Base-by-base conservation (phyloP, 805 yeast genomes). In the Candida anglica region DNA sequence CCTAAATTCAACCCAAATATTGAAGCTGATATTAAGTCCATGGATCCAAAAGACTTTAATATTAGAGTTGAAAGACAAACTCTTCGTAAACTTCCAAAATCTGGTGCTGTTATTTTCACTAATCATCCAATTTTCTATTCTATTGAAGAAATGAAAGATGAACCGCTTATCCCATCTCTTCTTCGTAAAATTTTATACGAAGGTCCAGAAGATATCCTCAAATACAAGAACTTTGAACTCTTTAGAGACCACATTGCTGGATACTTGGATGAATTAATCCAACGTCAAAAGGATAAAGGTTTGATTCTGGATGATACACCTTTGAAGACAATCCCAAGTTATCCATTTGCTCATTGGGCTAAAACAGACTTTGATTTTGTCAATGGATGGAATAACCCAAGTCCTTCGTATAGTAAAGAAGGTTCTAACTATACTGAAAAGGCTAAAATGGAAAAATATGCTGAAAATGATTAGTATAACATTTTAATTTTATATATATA, bases 61-160 rank as follows among this genome's bases (percentile, higher is more conserved):
- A 81, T 81, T 9, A 67, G 89, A 45, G 84, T 81, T 6, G 87
- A 82, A 54, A 70, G 87, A 45, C 89, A 81, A 53, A 78, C 88
- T 1, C 60, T 81, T 37, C 66, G 87, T 50, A 67, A 81, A 48
- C 64, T 81, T 34, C 88, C 89, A 24, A 77, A 68, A 50, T 58
- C 82, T 0, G 47, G 65, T 30, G 87, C 87, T 3, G 76, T 81
- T 39, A 76, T 81, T 32, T 81, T 81, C 63, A 78, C 87, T 18
- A 81, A 81, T 50, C 89, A 81, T 51, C 89, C 88, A 4, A 67
- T 80, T n/a, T 83, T 80, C 50, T 84, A 84, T 55, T 74, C 83
- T 2, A 76, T 84, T 27, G 89, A 83, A 25, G 91, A 85, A 37
- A 75, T 79, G 60, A 84, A 81, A 45, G 95, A 86, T 15, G 94